A percentile compares a stretch with the other conserved stretches of the same genome.
phyloP scores from a whole-genome alignment of 164 flowering plant genomes.

The Warburgia ugandensis region DNA sequence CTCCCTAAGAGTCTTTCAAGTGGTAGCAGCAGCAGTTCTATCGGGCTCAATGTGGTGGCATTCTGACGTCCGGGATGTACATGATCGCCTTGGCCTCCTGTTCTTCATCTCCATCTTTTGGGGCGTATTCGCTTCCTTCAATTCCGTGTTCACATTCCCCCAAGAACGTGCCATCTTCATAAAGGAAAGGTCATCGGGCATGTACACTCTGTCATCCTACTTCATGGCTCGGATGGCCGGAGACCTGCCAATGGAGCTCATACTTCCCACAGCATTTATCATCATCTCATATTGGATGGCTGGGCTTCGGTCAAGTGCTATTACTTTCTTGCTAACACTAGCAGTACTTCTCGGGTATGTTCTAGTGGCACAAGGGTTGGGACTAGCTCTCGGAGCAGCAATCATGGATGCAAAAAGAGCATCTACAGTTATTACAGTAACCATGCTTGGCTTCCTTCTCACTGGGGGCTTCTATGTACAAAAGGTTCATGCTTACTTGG shows the following conservation, averaged over 20 bases:
- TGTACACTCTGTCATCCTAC: conserved; percentile 78
- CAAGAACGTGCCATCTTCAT: conserved; percentile 75
- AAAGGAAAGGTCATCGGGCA: conserved; percentile 72
- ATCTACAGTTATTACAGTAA: conserved; percentile 61
- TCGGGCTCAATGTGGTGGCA: conserved; percentile 91
- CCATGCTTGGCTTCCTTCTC: conserved; percentile 72
- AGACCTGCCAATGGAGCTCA: conserved; percentile 79
- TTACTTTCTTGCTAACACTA: conserved; percentile 46
- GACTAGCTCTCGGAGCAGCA: conserved; percentile 66
- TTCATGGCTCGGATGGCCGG: conserved; percentile 71
- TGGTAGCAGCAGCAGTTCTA: conserved; percentile 45
- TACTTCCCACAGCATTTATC: conserved; percentile 60
- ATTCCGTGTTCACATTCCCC: conserved; percentile 70
- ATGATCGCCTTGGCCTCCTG: conserved; percentile 78
- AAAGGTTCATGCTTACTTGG: conserved; percentile 47
- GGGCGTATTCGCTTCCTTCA: conserved; percentile 81
- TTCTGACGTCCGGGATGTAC: conserved; percentile 46
- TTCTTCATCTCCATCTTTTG: conserved; percentile 80
- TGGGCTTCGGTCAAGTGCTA: conserved; percentile 42
- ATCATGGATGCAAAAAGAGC: conserved; percentile 91
- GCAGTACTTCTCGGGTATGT: conserved; percentile 55
- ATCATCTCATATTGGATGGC: conserved; percentile 64
- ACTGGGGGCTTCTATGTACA: conserved; percentile 86
- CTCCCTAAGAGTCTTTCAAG: conserved; percentile 64
- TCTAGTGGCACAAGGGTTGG: conserved; percentile 82